A percentile compares a stretch with the other conserved stretches of the same genome.
phyloP scores from a whole-genome alignment of 305 asterid genomes.

The Fraxinus dipetala region DNA sequence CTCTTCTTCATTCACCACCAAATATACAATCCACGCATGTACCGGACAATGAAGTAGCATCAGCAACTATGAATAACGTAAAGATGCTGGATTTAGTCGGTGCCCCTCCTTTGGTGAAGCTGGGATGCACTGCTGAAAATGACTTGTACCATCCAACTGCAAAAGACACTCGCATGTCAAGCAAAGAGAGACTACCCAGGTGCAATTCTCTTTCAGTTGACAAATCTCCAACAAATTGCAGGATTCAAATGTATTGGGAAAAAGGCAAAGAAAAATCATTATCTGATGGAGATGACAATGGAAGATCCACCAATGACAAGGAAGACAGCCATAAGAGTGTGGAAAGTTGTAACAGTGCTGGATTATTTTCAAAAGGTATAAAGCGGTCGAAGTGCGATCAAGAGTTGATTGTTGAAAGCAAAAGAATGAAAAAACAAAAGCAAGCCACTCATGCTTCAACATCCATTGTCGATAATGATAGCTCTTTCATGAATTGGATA shows the following conservation, averaged over 20 bases:
- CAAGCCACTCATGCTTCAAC: conserved; percentile 33
- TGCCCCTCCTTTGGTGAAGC: conserved; percentile 17
- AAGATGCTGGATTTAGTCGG: conserved; percentile 2
- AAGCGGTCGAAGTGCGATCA: conserved; percentile 35
- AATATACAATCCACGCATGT: conserved; percentile 21
- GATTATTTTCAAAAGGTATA: conserved; percentile 37
- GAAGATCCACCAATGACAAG: conserved; percentile 34
- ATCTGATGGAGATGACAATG: conserved; percentile 32
- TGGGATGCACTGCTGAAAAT: conserved; percentile 53
- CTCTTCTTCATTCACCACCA: conserved; percentile 22
- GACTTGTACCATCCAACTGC: conserved; percentile 25
- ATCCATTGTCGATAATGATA: conserved; percentile 28
- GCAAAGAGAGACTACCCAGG: conserved; percentile 20
- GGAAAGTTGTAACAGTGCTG: conserved; percentile 67
- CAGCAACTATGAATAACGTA: conserved; percentile 22
- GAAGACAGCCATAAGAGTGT: conserved; percentile 55
- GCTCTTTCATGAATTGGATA: conserved; percentile 81
- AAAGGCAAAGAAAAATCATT: conserved; percentile 56
- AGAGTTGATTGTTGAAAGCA: conserved; percentile 34
- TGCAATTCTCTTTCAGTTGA: conserved; percentile 27
- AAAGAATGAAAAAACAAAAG: conserved; percentile 42
- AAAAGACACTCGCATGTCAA: conserved; percentile 20
- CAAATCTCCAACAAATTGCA: conserved; percentile 34
- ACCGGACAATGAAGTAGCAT: conserved; percentile 35
- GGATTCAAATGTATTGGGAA: conserved; percentile 28